A percentile compares a stretch with the other conserved stretches of the same genome.
Conservation (phyloP, 805 yeast species). For the Tetrapisispora phaffii region DNA sequence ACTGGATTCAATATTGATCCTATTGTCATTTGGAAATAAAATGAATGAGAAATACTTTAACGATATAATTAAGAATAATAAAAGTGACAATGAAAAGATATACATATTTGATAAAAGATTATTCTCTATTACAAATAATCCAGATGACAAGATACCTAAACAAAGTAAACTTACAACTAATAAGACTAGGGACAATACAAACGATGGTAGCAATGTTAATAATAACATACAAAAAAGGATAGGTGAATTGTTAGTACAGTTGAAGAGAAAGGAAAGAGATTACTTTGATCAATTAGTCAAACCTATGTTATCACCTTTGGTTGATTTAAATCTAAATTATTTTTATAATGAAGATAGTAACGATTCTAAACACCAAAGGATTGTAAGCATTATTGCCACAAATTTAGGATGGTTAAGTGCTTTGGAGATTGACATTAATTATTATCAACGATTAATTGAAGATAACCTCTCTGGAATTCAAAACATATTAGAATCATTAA, state of each 20-base stretch:
- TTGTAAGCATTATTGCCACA: conserved; percentile 32
- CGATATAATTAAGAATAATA: background rate
- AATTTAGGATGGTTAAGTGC: conserved; percentile 47
- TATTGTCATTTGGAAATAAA: conserved; percentile 58
- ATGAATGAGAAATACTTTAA: conserved; percentile 29
- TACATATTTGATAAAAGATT: conserved; percentile 55
- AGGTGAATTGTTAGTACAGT: background rate
- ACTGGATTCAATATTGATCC: conserved; percentile 35
- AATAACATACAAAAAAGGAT: too few species aligned
- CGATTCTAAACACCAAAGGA: conserved; percentile 11
- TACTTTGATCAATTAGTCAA: conserved; percentile 12
- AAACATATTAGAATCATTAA: conserved; percentile 37
- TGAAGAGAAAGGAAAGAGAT: background rate
- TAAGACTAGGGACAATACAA: background rate
- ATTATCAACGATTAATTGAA: conserved; percentile 23
- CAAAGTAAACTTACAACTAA: background rate
- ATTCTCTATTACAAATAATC: conserved; percentile 32
- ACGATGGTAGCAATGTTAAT: too few species aligned
- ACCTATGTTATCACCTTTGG: conserved; percentile 32
- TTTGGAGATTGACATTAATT: conserved; percentile 33
- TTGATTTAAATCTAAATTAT: conserved; percentile 13
- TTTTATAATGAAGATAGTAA: background rate
- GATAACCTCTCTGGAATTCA: conserved; percentile 31
- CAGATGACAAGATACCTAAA: conserved; percentile 3
- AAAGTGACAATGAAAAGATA: conserved; percentile 31